phyloP scores from a whole-genome alignment of 768 basidiomycete species.

The Tephrocybe sp. region DNA sequence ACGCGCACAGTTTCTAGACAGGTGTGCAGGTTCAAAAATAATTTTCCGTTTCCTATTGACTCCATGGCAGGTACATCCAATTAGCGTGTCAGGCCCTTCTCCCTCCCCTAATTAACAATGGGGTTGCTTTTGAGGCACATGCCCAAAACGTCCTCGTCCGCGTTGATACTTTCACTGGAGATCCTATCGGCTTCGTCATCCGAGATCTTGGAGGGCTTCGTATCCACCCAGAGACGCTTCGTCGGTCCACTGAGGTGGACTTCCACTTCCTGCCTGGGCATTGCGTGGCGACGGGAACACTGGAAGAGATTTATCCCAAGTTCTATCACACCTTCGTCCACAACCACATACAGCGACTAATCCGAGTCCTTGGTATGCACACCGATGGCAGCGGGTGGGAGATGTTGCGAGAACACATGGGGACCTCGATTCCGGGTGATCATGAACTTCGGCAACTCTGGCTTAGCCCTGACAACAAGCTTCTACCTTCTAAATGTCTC shows the following conservation, averaged over 20 bases:
- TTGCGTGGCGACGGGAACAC: slow-evolving; percentile 45
- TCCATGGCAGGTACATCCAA: slow-evolving; percentile 41
- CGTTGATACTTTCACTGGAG: slow-evolving; percentile 40
- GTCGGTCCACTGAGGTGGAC: slow-evolving; percentile 45
- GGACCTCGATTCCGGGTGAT: slow-evolving; percentile 39
- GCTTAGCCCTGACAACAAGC: slow-evolving; percentile 38
- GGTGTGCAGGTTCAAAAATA: slow-evolving; percentile 29
- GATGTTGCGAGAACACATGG: slow-evolving; percentile 47
- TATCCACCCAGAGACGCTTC: slow-evolving; percentile 49
- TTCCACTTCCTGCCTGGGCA: slow-evolving; percentile 55
- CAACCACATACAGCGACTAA: slow-evolving; percentile 58
- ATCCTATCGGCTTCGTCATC: slow-evolving; percentile 49
- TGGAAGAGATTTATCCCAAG: slow-evolving; percentile 54
- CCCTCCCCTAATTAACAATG: slow-evolving; percentile 51
- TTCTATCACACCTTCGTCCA: slow-evolving; percentile 63
- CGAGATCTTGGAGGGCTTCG: slow-evolving; percentile 61
- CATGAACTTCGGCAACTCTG: slow-evolving; percentile 48
- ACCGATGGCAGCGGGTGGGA: slow-evolving; percentile 52
- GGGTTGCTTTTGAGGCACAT: slow-evolving; percentile 63
- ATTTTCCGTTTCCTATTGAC: neutral
- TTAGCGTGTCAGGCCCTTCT: slow-evolving; percentile 52
- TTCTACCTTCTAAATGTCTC: slow-evolving; percentile 54
- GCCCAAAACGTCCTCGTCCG: slow-evolving; percentile 57
- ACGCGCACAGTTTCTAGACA: slow-evolving; percentile 44
- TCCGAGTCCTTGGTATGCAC: slow-evolving; percentile 52